Evolutionary conservation across 257 asterid genomes (phyloP), one percentile per base, ranked within the genome.

Genomic region (Solanum medicagineum): DNA sequence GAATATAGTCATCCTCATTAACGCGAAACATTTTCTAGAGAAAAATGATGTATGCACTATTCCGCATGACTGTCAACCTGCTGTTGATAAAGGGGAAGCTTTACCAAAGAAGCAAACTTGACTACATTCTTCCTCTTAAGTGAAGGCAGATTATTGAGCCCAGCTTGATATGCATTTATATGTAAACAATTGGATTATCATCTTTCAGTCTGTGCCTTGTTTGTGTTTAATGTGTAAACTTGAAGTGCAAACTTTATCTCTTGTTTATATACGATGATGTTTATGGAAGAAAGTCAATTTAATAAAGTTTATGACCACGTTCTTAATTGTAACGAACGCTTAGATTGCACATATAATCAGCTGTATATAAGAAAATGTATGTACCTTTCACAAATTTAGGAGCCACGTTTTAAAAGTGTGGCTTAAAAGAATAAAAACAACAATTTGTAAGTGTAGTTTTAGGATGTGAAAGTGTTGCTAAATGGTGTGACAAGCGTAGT

Each of bases 21-120:
- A 95, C 24, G 97, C 98, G 0, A 97, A 97, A 92, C 90, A 95
- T 66, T 93, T 92, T 92, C 88, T 95, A 86, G 97, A 95, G 88
- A 87, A 89, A 70, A 91, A 90, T n/a, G 98, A 86, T 6, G 54
- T 96, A 63, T 96, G 98, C 90, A 69, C 87, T 51, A 73, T 89
- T 66, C 79, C 94, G 74, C 97, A 91, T 69, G 98, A 94, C 82
- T 96, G 99, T 79, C 91, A 85, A 32, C 80, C 87, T 6, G 83
- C 85, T 49, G 82, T 45, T 42, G 77, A 62, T 71, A 54, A 70
- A 4, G 89, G 83, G 26, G 87, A 81, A 86, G 87, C 73, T 55
- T 69, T 84, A 26, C 71, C 71, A 59, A 81, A 84, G 40, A 54
- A 86, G 0, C 86, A 89, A 29, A 42, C 83, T 32, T 74, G 92